Percentiles rank a stretch among this genome's conserved stretches.
Conservation (phyloP, 1,284 basidiomycete genomes). For the Sphagnurus paluster region DNA sequence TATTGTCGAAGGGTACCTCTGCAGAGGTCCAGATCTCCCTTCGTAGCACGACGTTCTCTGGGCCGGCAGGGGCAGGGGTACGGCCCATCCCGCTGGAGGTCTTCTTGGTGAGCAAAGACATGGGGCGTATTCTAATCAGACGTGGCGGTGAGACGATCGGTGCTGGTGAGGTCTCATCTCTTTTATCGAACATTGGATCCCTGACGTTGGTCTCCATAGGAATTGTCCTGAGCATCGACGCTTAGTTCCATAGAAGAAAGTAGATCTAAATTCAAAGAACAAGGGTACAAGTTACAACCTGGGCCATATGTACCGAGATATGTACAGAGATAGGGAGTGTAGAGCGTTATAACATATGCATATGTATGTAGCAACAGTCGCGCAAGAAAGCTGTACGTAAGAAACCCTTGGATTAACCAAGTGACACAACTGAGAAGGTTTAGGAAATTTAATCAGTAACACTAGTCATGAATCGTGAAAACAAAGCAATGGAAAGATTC, state of each 20-base stretch:
- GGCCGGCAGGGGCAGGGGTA: slow-evolving; percentile 43
- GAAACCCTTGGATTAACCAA: too few species aligned
- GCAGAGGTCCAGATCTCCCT: slow-evolving; percentile 86
- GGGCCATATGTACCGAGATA: background rate
- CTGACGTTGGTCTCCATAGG: background rate
- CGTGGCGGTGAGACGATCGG: slow-evolving; percentile 93
- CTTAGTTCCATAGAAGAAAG: background rate
- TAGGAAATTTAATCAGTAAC: background rate
- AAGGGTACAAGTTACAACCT: background rate
- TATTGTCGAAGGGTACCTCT: slow-evolving; percentile 80
- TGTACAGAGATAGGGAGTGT: slow-evolving; percentile 1
- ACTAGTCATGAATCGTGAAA: background rate
- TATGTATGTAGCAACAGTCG: too few species aligned
- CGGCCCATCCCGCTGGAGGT: slow-evolving; percentile 83
- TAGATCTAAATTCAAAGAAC: background rate
- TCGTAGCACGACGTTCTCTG: slow-evolving; percentile 54
- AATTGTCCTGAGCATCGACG: slow-evolving; percentile 4
- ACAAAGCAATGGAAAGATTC: background rate
- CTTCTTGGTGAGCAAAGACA: slow-evolving; percentile 91
- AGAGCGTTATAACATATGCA: too few species aligned
- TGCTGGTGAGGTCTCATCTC: slow-evolving; percentile 59
- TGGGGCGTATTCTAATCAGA: slow-evolving; percentile 90
- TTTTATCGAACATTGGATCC: too few species aligned
- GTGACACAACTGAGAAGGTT: too few species aligned
- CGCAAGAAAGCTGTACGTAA: too few species aligned